Percentiles rank a stretch among this genome's conserved stretches.
Evolutionary conservation across 495 filamentous ascomycete genomes (phyloP).

Genomic region (Opeltia flavorubescens): DNA sequence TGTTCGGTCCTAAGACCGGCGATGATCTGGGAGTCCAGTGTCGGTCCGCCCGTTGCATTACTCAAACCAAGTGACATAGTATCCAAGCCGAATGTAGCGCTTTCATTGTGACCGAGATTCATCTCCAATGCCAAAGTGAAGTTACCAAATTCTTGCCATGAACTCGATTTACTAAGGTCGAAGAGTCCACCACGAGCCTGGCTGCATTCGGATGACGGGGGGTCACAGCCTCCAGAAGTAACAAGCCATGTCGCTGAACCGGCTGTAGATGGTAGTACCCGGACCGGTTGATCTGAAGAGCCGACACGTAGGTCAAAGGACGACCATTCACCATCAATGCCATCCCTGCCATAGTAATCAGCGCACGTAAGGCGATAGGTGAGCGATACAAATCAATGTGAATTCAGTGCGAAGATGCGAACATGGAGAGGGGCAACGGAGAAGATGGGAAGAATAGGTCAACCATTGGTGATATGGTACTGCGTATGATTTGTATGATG

Average conservation of each 20-base stretch:
- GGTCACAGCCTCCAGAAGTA: slow-evolving; percentile 25
- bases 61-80: slow-evolving; percentile 30
- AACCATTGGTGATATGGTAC: too few species aligned
- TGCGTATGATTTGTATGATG: too few species aligned
- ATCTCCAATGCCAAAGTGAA: slow-evolving; percentile 27
- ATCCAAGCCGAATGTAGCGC: slow-evolving; percentile 35
- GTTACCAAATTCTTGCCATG: slow-evolving; percentile 29
- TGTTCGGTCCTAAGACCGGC: slow-evolving; percentile 28
- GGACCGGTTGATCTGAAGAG: slow-evolving; percentile 22
- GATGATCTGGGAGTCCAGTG: slow-evolving; percentile 29
- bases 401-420: too few species aligned
- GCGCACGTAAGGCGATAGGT: too few species aligned
- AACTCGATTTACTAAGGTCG: slow-evolving; percentile 32
- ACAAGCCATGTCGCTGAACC: slow-evolving; percentile 21
- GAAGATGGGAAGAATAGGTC: too few species aligned
- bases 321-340: slow-evolving; percentile 29
- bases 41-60: slow-evolving; percentile 20
- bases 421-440: too few species aligned
- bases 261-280: slow-evolving; percentile 22
- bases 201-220: slow-evolving; percentile 28
- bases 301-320: slow-evolving; percentile 24
- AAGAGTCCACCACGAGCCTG: slow-evolving; percentile 34
- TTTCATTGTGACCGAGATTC: slow-evolving; percentile 28
- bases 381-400: too few species aligned
- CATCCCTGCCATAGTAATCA: too few species aligned